Conservation (phyloP, 495 filamentous ascomycete species). For the Aspergillus saccharolyticus region DNA sequence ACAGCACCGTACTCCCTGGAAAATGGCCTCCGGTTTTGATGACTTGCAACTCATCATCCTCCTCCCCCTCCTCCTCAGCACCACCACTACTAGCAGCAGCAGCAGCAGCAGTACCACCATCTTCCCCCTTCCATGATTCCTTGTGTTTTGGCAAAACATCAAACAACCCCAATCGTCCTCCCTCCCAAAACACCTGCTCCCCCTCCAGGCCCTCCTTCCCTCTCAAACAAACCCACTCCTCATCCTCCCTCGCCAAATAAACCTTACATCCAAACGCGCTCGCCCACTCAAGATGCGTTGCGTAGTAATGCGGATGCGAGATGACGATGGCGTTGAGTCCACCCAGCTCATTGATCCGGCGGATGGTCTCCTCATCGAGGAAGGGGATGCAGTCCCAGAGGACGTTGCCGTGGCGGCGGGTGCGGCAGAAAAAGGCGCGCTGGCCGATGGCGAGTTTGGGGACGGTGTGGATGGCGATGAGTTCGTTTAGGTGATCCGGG, state of each 20-base stretch:
- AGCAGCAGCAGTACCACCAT: background rate
- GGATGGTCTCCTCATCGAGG: conserved; percentile 56
- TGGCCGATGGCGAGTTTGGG: conserved; percentile 63
- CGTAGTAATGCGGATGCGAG: conserved; percentile 75
- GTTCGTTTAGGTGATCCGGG: conserved; percentile 12
- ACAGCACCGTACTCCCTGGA: conserved; percentile 59
- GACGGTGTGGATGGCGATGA: conserved; percentile 20
- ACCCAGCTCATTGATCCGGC: conserved; percentile 43
- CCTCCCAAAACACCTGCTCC: conserved; percentile 13
- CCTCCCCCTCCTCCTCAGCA: background rate
- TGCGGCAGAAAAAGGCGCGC: conserved; percentile 59
- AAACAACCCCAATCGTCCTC: conserved; percentile 3
- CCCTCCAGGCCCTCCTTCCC: conserved; percentile 21
- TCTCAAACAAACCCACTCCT: conserved; percentile 53
- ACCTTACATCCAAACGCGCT: conserved; percentile 57
- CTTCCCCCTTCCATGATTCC: too few relatives aligned
- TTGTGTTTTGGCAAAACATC: too few relatives aligned
- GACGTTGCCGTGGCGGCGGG: conserved; percentile 54
- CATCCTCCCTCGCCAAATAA: conserved; percentile 57
- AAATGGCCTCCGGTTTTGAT: conserved; percentile 74
- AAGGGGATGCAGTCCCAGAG: conserved; percentile 71
- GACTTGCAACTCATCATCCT: conserved; percentile 45
- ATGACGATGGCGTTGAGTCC: conserved; percentile 70
- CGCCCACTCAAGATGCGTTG: conserved; percentile 65
- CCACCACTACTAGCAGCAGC: background rate